Evolutionary conservation across 805 yeast genomes (phyloP).

Genomic region (Teunomyces tritomae): DNA sequence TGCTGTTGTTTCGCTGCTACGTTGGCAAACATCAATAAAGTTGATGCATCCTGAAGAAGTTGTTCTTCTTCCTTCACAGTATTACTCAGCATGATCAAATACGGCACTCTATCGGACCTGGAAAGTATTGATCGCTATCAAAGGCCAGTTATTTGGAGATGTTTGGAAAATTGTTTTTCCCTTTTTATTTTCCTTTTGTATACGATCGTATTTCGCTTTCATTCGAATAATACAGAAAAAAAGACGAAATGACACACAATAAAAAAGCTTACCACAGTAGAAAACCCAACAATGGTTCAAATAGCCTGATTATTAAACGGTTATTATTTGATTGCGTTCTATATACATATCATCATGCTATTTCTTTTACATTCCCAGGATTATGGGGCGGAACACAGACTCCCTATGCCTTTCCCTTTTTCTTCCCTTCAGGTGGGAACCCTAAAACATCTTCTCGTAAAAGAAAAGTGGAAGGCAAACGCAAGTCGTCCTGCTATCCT

Average conservation of each 20-base stretch:
- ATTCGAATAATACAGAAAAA: neutral
- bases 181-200: conserved; percentile 2
- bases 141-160: neutral
- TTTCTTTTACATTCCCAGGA: neutral
- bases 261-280: neutral
- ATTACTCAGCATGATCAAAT: conserved; percentile 1
- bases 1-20: conserved; percentile 46
- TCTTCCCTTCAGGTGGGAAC: too few species aligned
- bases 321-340: conserved; percentile 2
- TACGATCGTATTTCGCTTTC: conserved; percentile 5
- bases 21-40: conserved; percentile 59
- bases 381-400: too few species aligned
- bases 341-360: conserved; percentile 1
- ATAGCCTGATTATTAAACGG: neutral
- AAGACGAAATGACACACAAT: neutral
- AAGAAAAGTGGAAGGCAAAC: neutral
- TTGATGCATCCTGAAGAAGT: conserved; percentile 58
- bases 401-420: too few species aligned
- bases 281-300: too few species aligned
- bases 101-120: neutral
- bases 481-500: neutral
- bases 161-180: conserved; percentile 1
- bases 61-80: conserved; percentile 31
- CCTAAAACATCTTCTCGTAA: too few species aligned
- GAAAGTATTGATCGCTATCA: neutral